Evolutionary conservation across 2,329 filamentous ascomycete species (phyloP), one percentile per base, ranked within the genome.

Genomic region (Emmonsiellopsis sp.): DNA sequence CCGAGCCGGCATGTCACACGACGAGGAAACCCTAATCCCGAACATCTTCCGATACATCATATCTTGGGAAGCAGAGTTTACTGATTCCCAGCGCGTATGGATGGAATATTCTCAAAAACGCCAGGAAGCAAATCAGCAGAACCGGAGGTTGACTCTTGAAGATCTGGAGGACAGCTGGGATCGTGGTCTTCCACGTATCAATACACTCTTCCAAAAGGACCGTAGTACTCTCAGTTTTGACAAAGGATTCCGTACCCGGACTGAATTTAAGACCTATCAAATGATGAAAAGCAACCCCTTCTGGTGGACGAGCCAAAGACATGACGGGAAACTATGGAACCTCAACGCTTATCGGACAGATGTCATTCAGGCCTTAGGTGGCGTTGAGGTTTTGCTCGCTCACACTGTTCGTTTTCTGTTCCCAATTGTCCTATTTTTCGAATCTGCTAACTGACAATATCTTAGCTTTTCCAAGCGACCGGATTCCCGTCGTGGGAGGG

Each of bases 21-120:
- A 97, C 58, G 92, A 97, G 68, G 93, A 98, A 71, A 97, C 93
- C 0, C 74, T 98, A 51, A 98, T 98, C 55, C 93, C 93, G 8
- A 97, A 98, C 68, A 98, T 98, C 63, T 97, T 97, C 84, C 85
- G 93, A 56, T 98, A 98, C 72, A 97, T 98, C 67, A 95, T 97
- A 59, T 92, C 93, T 0, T 98, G 93, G 93, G 93, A 98, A 69
- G 88, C 92, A 1, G 93, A 98, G 68, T 98, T 98, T 71, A 95
- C 97, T 61, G 94, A 98, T 68, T 98, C 93, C 3, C 94, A 98
- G 69, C 86, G 94, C 62, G 93, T 98, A 1, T 98, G 93, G 93
- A 97, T 93, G 31, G 93, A 98, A 64, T 98, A 98, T 66, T 96
- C 92, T 0, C 93, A 98, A 73, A 98, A 98, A 77, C 86, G 93